Base-by-base conservation (phyloP, 2,329 filamentous ascomycete genomes). In the Anthostomella pinea region DNA sequence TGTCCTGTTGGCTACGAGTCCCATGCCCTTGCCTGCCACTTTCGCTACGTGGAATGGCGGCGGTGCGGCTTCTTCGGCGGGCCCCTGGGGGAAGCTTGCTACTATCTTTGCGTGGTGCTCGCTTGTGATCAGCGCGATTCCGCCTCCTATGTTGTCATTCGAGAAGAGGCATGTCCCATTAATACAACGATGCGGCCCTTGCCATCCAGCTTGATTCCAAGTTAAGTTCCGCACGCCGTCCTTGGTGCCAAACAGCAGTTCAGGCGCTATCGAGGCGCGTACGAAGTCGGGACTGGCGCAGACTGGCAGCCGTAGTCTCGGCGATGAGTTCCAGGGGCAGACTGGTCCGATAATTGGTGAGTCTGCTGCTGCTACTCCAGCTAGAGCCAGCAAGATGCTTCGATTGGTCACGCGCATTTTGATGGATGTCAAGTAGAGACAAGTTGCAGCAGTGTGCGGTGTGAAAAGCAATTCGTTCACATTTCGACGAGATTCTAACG, bases 1-100 rank as follows among this genome's bases (percentile, higher is more conserved):
- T 4, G 51, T 54, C 8, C 57, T 39, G 38, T 58, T 60, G 13
- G 64, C 64, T 8, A 65, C 39, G 20, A 67, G 40, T 0, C 65
- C 65, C 3, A 52, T 38, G 0, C 63, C 65, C 26, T 67, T 67
- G 2, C 59, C 61, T 0, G 53, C 45, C 1, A 67, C 42, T 2
- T 60, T 39, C 5, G 45, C 49, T 2, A 38, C 41, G 25, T 57
- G 48, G 27, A 57, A 66, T 0, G 61, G 53, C 2, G 43, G 40
- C 3, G 56, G 40, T 3, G 41, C 7, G 8, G 26, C 41, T 18
- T 33, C 26, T 19, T 35, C 14, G 9, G 42, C 43, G 1, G 9
- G 16, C 0, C 8, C 14, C n/a, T 30, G 3, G 8, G 45, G 38
- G 34, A 50, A 52, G 1, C 18, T 34, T 21, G 40, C 42, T 18